Conservation (phyloP, 73 alveolate genomes). For the Paraurostyla sp. region DNA sequence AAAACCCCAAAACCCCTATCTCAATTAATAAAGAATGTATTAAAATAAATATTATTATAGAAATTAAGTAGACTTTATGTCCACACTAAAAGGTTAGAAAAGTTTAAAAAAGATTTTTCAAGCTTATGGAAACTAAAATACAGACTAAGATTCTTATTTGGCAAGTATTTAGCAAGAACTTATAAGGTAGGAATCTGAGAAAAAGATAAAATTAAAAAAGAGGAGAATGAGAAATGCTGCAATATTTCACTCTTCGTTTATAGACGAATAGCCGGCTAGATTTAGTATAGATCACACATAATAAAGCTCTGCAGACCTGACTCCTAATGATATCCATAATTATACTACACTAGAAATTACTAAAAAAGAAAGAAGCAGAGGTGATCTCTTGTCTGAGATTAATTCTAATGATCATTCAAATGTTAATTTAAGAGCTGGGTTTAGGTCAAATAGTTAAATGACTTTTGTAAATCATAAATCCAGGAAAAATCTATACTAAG, state of each 20-base stretch:
- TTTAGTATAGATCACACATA: too few species aligned
- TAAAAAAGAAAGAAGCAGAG: too few species aligned
- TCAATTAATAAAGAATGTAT: too few species aligned
- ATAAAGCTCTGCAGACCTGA: not conserved
- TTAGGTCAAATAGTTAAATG: not conserved
- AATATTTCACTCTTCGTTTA: not conserved
- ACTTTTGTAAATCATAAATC: not conserved
- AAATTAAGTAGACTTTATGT: too few species aligned
- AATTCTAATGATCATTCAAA: not conserved
- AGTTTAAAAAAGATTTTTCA: not conserved
- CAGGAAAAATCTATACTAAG: not conserved
- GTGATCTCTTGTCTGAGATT: not conserved
- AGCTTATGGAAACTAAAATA: not conserved
- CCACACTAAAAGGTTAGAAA: not conserved
- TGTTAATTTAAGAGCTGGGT: not conserved
- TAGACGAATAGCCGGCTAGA: not conserved
- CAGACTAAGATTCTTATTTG: too few species aligned
- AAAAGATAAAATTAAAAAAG: not conserved
- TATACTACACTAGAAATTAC: not conserved
- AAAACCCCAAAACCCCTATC: too few species aligned
- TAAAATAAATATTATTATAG: too few species aligned
- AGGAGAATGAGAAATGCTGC: not conserved
- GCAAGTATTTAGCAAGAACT: not conserved
- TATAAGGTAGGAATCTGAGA: not conserved
- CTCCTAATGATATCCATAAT: not conserved